A percentile compares a stretch with the other conserved stretches of the same genome.
These are phyloP conservation scores for Micromonas commoda DNA, from an alignment of 139 green algal species.

Conservation along the genomic window DNA sequence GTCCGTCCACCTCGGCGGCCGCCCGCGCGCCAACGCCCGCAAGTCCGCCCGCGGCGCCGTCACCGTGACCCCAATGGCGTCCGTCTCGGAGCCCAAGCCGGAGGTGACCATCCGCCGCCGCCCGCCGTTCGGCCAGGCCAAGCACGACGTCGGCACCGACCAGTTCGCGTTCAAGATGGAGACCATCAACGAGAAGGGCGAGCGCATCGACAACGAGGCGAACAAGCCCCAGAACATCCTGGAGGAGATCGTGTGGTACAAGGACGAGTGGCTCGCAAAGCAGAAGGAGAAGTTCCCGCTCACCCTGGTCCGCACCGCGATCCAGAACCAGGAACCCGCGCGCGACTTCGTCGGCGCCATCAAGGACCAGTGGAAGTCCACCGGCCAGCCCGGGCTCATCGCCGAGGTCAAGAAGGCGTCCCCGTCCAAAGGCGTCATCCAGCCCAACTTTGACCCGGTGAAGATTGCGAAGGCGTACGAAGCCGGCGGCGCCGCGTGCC, in stretches of 20 bases:
- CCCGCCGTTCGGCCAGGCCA: conserved; percentile 18
- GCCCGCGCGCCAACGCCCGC: too few species aligned
- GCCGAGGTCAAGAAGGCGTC: conserved; percentile 98
- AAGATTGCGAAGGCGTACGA: conserved; percentile 86
- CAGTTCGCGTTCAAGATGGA: conserved; percentile 21
- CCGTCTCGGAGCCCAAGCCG: too few species aligned
- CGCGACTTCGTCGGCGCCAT: conserved; percentile 82
- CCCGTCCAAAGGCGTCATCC: conserved; percentile 87
- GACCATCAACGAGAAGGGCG: not conserved
- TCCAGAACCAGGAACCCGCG: conserved; percentile 46
- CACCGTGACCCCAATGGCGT: too few species aligned
- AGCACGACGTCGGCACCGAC: conserved; percentile 4
- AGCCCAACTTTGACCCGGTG: conserved; percentile 92
- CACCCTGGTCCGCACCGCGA: conserved; percentile 37
- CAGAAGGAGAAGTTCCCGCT: conserved; percentile 54
- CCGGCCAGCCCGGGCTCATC: conserved; percentile 85
- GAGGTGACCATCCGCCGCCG: conserved; percentile 39
- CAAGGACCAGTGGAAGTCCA: conserved; percentile 32
- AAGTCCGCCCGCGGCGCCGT: too few species aligned
- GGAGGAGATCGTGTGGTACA: conserved; percentile 97
- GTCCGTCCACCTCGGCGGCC: too few species aligned
- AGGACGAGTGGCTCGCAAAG: conserved; percentile 24
- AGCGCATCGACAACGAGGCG: conserved; percentile 48
- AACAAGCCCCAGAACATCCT: conserved; percentile 93
- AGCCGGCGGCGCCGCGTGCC: conserved; percentile 85